Conservation (phyloP, 805 yeast species). For the Candida piceae region DNA sequence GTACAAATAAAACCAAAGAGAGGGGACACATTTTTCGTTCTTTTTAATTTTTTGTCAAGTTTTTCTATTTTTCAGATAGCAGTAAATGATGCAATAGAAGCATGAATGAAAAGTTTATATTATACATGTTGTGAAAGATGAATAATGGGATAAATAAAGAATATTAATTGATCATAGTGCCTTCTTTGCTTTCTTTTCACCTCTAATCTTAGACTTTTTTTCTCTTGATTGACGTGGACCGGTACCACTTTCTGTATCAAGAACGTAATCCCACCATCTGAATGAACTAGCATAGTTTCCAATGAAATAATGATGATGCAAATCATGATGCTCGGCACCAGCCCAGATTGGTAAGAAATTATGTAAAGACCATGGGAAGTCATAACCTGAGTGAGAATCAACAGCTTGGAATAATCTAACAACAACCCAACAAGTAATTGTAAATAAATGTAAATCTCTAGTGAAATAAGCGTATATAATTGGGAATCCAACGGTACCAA, state of each 20-base stretch:
- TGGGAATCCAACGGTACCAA: constrained; percentile 59
- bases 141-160: not conserved
- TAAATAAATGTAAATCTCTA: constrained; percentile 45
- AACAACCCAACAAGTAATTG: constrained; percentile 48
- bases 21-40: no score
- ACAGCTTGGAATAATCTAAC: constrained; percentile 54
- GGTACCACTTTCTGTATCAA: constrained; percentile 55
- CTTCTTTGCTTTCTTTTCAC: constrained; percentile 30
- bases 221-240: constrained; percentile 46
- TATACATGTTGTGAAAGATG: no score
- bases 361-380: constrained; percentile 57
- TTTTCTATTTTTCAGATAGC: no score
- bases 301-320: constrained; percentile 55
- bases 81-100: constrained; percentile 1
- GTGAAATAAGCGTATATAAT: constrained; percentile 47
- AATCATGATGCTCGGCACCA: constrained; percentile 60
- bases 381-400: constrained; percentile 58
- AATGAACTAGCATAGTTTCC: constrained; percentile 55
- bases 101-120: no score
- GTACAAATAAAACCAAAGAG: no score
- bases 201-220: constrained; percentile 35
- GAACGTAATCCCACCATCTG: constrained; percentile 52
- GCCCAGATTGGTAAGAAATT: constrained; percentile 60
- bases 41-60: no score
- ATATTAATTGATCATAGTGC: not conserved